Percentiles rank a stretch among this genome's conserved stretches.
Evolutionary conservation across 306 rosid species (phyloP).

Genomic region (Leucaena leucocephala): DNA sequence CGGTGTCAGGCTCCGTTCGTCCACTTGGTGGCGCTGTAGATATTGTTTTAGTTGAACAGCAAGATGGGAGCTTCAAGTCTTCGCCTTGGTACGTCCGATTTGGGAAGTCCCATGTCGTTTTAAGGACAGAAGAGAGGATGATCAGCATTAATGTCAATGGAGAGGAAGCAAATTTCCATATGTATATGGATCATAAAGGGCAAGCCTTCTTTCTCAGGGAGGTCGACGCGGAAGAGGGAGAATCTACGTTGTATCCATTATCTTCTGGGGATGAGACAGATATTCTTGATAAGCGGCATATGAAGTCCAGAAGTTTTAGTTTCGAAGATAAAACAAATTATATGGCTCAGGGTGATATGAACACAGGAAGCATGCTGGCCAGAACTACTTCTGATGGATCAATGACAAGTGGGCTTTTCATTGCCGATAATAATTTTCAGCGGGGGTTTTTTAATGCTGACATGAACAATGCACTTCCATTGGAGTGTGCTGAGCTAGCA

Average conservation of each 20-base stretch:
- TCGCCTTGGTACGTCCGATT: conserved; percentile 93
- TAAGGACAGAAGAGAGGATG: conserved; percentile 73
- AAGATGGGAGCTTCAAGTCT: conserved; percentile 82
- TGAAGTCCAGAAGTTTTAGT: conserved; percentile 46
- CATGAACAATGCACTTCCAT: conserved; percentile 41
- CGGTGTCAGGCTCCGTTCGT: conserved; percentile 82
- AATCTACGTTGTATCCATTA: conserved; percentile 37
- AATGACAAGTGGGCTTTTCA: conserved; percentile 56
- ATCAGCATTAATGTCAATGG: conserved; percentile 75
- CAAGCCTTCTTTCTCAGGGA: conserved; percentile 81
- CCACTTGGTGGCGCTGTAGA: conserved; percentile 98
- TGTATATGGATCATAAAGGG: conserved; percentile 81
- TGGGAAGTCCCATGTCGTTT: conserved; percentile 93
- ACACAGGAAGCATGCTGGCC: conserved; percentile 36
- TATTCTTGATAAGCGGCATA: conserved; percentile 32
- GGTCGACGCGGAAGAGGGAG: conserved; percentile 53
- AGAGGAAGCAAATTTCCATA: conserved; percentile 62
- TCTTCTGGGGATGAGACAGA: conserved; percentile 60
- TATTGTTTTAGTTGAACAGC: conserved; percentile 82
- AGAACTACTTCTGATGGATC: conserved; percentile 55
- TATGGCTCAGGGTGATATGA: conserved; percentile 42
- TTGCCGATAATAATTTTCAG: conserved; percentile 45
- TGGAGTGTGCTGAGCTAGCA: conserved; percentile 81
- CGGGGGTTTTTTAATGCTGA: conserved; percentile 2
- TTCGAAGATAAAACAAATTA: conserved; percentile 27